These are phyloP conservation scores for Dendrobium officinale DNA, from an alignment of 106 monocot genomes.

Conservation along the genomic window DNA sequence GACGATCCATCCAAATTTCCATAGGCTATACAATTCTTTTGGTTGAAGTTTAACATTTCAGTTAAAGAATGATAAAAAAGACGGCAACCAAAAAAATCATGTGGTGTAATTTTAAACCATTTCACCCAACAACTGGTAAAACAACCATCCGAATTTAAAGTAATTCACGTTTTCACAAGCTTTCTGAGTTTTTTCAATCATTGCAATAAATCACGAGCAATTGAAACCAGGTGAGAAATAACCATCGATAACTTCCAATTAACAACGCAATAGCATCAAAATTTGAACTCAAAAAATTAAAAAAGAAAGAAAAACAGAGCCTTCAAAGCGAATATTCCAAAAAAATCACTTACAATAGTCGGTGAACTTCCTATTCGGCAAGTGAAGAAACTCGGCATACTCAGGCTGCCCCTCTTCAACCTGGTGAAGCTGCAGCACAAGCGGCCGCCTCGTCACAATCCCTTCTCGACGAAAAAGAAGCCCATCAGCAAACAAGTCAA, in stretches of 20 bases:
- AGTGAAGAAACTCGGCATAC: slow-evolving; percentile 68
- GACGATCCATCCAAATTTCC: no score
- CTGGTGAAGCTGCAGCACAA: slow-evolving; percentile 92
- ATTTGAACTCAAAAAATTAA: not conserved
- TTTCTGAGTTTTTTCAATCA: no score
- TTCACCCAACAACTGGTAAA: no score
- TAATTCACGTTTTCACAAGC: no score
- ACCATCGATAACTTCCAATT: not conserved
- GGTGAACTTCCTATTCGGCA: slow-evolving; percentile 57
- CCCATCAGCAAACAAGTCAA: not conserved
- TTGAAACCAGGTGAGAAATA: not conserved
- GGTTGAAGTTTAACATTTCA: no score
- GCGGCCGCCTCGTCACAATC: slow-evolving; percentile 93
- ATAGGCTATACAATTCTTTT: no score
- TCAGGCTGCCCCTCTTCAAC: slow-evolving; percentile 49
- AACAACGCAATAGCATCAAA: not conserved
- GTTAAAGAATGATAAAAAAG: no score
- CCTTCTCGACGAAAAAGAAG: slow-evolving; percentile 28
- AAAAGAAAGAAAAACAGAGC: not conserved
- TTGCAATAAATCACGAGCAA: not conserved
- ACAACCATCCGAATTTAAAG: no score
- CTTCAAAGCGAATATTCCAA: not conserved
- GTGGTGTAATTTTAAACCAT: no score
- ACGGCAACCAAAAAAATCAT: no score
- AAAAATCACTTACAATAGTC: slow-evolving; percentile 48